Conservation (phyloP, 345 rosid species). For the Gossypium bickii region DNA sequence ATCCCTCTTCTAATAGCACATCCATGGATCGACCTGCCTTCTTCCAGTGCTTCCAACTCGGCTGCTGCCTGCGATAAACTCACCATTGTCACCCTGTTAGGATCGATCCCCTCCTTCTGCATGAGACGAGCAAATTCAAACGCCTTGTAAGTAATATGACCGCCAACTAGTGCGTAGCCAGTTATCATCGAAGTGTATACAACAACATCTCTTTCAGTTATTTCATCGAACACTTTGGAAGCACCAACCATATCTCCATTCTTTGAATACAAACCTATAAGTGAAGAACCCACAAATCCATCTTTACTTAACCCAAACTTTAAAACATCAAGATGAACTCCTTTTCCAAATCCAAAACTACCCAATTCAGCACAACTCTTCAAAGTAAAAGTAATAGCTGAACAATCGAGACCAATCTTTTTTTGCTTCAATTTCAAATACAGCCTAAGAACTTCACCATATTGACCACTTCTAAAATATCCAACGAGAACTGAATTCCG, state of each 20-base stretch:
- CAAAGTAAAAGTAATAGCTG: slow-evolving; percentile 19
- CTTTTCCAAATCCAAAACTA: slow-evolving; percentile 23
- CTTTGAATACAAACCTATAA: slow-evolving; percentile 19
- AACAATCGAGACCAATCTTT: slow-evolving; percentile 19
- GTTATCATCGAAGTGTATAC: slow-evolving; percentile 30
- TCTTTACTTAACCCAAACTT: slow-evolving; percentile 23
- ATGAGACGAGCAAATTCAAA: slow-evolving; percentile 22
- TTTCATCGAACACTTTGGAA: slow-evolving; percentile 33
- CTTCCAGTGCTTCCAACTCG: slow-evolving; percentile 19
- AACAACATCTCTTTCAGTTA: slow-evolving; percentile 28
- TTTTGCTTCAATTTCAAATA: slow-evolving; percentile 23
- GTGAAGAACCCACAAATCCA: slow-evolving; percentile 30
- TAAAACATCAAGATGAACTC: slow-evolving; percentile 27
- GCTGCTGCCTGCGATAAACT: slow-evolving; percentile 32
- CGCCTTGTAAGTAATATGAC: slow-evolving; percentile 19
- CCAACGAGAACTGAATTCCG: slow-evolving; percentile 29
- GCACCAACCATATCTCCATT: slow-evolving; percentile 23
- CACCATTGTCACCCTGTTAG: slow-evolving; percentile 32
- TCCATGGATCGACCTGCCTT: slow-evolving; percentile 35
- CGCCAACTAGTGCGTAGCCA: slow-evolving; percentile 18
- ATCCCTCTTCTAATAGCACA: slow-evolving; percentile 32
- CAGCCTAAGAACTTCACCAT: slow-evolving; percentile 25
- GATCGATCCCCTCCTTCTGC: slow-evolving; percentile 26
- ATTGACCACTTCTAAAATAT: slow-evolving; percentile 21
- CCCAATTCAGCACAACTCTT: slow-evolving; percentile 28